Evolutionary conservation across 1,139 yeast species (phyloP).

Genomic region (Lizanozyma gosingica): DNA sequence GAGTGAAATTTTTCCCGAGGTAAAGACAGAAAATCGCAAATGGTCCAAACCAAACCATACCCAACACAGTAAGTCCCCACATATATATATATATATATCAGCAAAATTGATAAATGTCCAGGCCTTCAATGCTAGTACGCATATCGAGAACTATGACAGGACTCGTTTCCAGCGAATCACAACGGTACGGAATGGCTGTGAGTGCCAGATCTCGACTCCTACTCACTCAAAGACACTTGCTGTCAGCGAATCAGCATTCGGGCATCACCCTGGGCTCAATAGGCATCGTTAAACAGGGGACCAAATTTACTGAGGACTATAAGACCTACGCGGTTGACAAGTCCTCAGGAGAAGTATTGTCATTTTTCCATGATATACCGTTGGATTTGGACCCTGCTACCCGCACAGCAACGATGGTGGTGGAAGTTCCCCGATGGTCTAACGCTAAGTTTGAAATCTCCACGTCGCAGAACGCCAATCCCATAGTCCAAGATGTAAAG

Average conservation of each 20-base stretch:
- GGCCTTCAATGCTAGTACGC: no score
- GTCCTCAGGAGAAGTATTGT: slow-evolving; percentile 40
- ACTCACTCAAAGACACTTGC: slow-evolving; percentile 4
- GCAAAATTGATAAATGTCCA: no score
- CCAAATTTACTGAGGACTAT: slow-evolving; percentile 25
- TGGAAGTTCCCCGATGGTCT: slow-evolving; percentile 94
- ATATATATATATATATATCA: not conserved
- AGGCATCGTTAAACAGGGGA: slow-evolving; percentile 18
- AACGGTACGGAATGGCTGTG: not conserved
- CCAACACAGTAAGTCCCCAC: no score
- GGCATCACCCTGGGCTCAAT: slow-evolving; percentile 3
- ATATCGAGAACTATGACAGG: no score
- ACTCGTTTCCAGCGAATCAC: no score
- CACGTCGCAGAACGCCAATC: slow-evolving; percentile 67
- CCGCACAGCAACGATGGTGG: slow-evolving; percentile 75
- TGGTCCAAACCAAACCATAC: no score
- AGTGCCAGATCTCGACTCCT: slow-evolving; percentile 1
- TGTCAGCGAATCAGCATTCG: slow-evolving; percentile 6
- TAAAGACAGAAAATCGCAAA: no score
- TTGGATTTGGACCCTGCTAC: slow-evolving; percentile 53
- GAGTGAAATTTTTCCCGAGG: no score
- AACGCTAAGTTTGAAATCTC: slow-evolving; percentile 90
- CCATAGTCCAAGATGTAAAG: slow-evolving; percentile 88
- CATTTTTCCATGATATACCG: slow-evolving; percentile 89
- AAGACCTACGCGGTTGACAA: slow-evolving; percentile 21